A percentile compares a stretch with the other conserved stretches of the same genome.
Conservation (phyloP, 192 early-diverging fungal species). For the Umbelopsis isabellina region DNA sequence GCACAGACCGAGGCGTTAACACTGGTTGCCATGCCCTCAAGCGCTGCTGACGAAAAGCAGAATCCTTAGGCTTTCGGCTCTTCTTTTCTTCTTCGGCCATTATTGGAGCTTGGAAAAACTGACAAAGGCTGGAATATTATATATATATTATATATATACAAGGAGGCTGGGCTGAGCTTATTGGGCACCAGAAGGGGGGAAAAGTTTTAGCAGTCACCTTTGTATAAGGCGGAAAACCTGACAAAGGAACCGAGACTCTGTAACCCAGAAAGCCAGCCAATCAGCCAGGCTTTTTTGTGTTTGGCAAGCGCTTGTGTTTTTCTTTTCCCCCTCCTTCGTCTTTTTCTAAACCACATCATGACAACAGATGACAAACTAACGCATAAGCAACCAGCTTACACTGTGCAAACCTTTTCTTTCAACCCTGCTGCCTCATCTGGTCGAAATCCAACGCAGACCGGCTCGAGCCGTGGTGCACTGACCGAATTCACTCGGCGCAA, state of each 20-base stretch:
- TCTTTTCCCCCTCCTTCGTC: no score
- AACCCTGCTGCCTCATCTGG: background rate
- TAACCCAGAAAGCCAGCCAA: no score
- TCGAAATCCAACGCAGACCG: background rate
- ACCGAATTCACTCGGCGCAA: slow-evolving; percentile 42
- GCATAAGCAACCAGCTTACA: slow-evolving; percentile 10
- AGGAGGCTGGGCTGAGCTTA: no score
- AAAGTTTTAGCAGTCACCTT: no score
- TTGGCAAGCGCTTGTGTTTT: no score
- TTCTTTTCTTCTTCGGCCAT: slow-evolving; percentile 31
- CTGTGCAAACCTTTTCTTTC: slow-evolving; percentile 6
- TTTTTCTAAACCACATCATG: background rate
- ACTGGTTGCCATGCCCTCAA: slow-evolving; percentile 98
- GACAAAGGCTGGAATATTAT: no score
- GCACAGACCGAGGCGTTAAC: slow-evolving; percentile 92
- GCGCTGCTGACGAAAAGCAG: slow-evolving; percentile 96
- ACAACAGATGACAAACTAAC: slow-evolving; percentile 3
- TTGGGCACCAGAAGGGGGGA: no score
- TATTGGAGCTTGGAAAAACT: background rate
- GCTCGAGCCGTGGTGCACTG: background rate
- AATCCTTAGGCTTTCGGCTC: slow-evolving; percentile 54
- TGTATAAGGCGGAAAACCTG: no score
- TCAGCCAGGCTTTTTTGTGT: no score
- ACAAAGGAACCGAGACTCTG: no score
- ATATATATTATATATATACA: no score